A percentile compares a stretch with the other conserved stretches of the same genome.
phyloP scores from a whole-genome alignment of 805 yeast genomes.

The Zygosaccharomyces lentus region DNA sequence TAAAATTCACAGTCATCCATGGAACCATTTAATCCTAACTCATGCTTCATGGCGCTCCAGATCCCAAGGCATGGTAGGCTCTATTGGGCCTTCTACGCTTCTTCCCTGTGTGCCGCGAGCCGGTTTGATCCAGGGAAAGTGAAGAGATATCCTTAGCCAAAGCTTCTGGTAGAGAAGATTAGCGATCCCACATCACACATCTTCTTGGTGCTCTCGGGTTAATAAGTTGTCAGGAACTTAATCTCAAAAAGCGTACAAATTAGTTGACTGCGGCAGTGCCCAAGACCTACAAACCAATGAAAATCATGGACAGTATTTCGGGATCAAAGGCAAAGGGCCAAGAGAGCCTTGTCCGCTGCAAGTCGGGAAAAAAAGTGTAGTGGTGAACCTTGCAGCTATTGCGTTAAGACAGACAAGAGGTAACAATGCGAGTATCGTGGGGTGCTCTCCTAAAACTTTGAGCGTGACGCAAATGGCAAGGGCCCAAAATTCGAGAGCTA shows the following conservation, averaged over 20 bases:
- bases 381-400: background rate
- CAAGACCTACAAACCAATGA: too few relatives aligned
- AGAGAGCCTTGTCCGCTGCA: background rate
- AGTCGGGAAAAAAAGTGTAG: background rate
- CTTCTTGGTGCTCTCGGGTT: too few relatives aligned
- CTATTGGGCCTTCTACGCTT: slow-evolving; percentile 32
- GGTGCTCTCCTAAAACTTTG: background rate
- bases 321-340: background rate
- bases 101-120: slow-evolving; percentile 14
- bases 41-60: slow-evolving; percentile 3
- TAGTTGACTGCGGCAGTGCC: too few relatives aligned
- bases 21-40: too few relatives aligned
- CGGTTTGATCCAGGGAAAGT: slow-evolving; percentile 21
- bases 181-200: too few relatives aligned
- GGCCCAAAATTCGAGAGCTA: background rate
- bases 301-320: too few relatives aligned
- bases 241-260: too few relatives aligned
- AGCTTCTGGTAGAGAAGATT: slow-evolving; percentile 18
- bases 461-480: background rate
- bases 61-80: slow-evolving; percentile 27
- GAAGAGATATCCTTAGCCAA: slow-evolving; percentile 20
- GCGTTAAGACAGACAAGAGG: background rate
- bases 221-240: too few relatives aligned
- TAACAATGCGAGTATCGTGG: background rate
- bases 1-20: too few relatives aligned